Evolutionary conservation across 78 protist genomes (phyloP).

Genomic region (slime mould (Dictyostelium discoideum)): dicty_2.7 NC_007090.3:4007501-4008000

Average conservation of each 20-base stretch:
- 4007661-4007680: slow-evolving; percentile 65
- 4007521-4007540: slow-evolving; percentile 80
- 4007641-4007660: slow-evolving; percentile 89
- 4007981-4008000: slow-evolving; percentile 85
- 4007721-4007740: slow-evolving; percentile 96
- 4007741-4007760: slow-evolving; percentile 94
- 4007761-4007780: slow-evolving; percentile 90
- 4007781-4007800: slow-evolving; percentile 92
- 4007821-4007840: slow-evolving; percentile 90
- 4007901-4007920: slow-evolving; percentile 79
- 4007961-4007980: slow-evolving; percentile 92
- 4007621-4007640: slow-evolving; percentile 95
- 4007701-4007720: slow-evolving; percentile 90
- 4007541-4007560: slow-evolving; percentile 86
- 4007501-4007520: slow-evolving; percentile 84
- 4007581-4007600: slow-evolving; percentile 68
- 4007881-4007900: slow-evolving; percentile 89
- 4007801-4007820: slow-evolving; percentile 85
- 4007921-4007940: slow-evolving; percentile 90
- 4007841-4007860: slow-evolving; percentile 65
- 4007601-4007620: slow-evolving; percentile 88
- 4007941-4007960: slow-evolving; percentile 95
- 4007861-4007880: slow-evolving; percentile 79
- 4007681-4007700: slow-evolving; percentile 75
- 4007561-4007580: slow-evolving; percentile 65